Percentiles rank a stretch among this genome's conserved stretches.
Conservation (phyloP, 1,284 basidiomycete species). For the Cronartium quercuum region DNA sequence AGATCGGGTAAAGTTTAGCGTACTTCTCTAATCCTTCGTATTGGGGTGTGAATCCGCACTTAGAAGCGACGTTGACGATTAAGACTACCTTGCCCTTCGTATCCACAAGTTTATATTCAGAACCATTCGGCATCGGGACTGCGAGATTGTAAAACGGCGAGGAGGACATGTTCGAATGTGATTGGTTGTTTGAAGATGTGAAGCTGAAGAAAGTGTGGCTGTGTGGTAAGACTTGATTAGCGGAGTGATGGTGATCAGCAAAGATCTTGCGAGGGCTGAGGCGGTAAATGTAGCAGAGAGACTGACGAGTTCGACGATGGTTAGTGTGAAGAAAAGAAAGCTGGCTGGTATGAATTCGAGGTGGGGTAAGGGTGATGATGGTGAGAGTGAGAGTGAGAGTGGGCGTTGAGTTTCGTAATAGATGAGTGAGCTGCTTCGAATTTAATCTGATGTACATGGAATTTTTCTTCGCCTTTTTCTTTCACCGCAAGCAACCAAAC, state of each 20-base stretch:
- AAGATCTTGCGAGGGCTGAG: background rate
- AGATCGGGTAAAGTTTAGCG: background rate
- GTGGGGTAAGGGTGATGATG: no score
- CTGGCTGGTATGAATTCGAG: no score
- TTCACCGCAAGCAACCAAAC: no score
- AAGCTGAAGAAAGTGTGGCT: background rate
- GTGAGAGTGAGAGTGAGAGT: no score
- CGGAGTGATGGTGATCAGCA: background rate
- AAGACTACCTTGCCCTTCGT: constrained; percentile 27
- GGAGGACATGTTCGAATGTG: background rate
- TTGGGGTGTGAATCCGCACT: constrained; percentile 25
- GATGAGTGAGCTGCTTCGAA: no score
- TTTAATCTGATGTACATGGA: no score
- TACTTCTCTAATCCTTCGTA: constrained; percentile 27
- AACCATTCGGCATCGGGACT: constrained; percentile 8
- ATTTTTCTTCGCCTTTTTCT: no score
- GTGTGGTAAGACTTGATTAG: background rate
- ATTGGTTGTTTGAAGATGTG: background rate
- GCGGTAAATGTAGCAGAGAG: no score
- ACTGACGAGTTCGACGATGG: no score
- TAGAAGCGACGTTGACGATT: constrained; percentile 24
- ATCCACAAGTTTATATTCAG: background rate
- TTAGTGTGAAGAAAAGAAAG: no score
- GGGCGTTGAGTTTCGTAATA: no score
- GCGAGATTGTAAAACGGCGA: constrained; percentile 12